phyloP scores from a whole-genome alignment of 352 stramenopile genomes.

The Phytopythium sindhum region DNA sequence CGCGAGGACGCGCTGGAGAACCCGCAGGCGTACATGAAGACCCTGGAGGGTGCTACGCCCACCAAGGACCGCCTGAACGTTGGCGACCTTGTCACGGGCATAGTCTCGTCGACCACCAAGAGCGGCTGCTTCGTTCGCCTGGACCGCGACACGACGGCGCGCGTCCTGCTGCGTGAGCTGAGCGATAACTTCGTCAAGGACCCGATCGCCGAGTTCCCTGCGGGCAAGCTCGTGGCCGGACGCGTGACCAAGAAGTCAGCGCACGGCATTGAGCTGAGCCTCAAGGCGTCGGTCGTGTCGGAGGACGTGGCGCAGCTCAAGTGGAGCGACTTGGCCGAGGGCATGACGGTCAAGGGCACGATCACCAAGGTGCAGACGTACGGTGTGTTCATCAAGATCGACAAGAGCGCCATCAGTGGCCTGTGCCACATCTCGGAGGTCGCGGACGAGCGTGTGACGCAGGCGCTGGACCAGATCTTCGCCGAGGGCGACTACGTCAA shows the following conservation, averaged over 20 bases:
- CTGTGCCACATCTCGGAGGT: constrained; percentile 96
- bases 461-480: constrained; percentile 91
- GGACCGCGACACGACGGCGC: constrained; percentile 79
- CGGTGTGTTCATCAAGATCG: constrained; percentile 95
- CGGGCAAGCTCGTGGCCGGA: constrained; percentile 92
- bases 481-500: constrained; percentile 95
- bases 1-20: constrained; percentile 53
- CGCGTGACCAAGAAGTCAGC: constrained; percentile 90
- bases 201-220: constrained; percentile 84
- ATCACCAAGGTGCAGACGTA: constrained; percentile 95
- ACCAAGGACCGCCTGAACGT: constrained; percentile 33
- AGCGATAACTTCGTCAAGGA: constrained; percentile 95
- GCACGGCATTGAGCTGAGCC: constrained; percentile 88
- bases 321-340: constrained; percentile 89
- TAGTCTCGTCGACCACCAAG: constrained; percentile 90
- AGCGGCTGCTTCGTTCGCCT: constrained; percentile 94
- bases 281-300: constrained; percentile 93
- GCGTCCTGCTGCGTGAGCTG: constrained; percentile 94
- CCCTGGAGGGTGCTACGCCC: constrained; percentile 12
- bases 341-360: constrained; percentile 92
- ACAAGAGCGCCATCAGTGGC: constrained; percentile 94
- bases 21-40: constrained; percentile 50
- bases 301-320: constrained; percentile 80
- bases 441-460: constrained; percentile 93
- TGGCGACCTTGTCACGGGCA: constrained; percentile 87